phyloP scores from a whole-genome alignment of 192 early-diverging fungal genomes.

The Rhizophlyctis rosea region DNA sequence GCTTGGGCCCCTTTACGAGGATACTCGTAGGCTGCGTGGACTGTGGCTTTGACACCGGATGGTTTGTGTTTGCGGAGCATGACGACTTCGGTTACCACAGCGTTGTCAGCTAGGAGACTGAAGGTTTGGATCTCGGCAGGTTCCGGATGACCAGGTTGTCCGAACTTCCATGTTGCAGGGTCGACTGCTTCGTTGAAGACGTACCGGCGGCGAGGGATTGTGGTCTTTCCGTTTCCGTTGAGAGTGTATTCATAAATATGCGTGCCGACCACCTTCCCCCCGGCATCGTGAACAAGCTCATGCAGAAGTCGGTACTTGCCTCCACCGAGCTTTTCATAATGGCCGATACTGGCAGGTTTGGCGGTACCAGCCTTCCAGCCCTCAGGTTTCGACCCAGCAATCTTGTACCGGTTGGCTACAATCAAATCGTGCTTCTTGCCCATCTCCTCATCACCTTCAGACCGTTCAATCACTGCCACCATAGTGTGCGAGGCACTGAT shows the following conservation, averaged over 20 bases:
- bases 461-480: conserved; percentile 8
- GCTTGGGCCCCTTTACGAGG: not conserved
- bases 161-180: not conserved
- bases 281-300: conserved; percentile 27
- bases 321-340: not conserved
- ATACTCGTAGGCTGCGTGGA: conserved; percentile 17
- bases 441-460: not conserved
- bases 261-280: conserved; percentile 23
- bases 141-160: not conserved
- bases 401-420: conserved; percentile 9
- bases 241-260: conserved; percentile 30
- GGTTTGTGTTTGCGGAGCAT: conserved; percentile 6
- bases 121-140: conserved; percentile 22
- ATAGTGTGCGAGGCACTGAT: conserved; percentile 7
- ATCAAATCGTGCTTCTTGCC: conserved; percentile 2
- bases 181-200: conserved; percentile 13
- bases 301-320: conserved; percentile 12
- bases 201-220: conserved; percentile 25
- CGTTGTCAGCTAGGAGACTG: conserved; percentile 7
- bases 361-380: conserved; percentile 37
- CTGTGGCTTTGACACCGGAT: not conserved
- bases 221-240: not conserved
- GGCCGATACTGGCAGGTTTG: conserved; percentile 30
- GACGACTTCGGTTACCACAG: conserved; percentile 16
- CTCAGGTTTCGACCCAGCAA: conserved; percentile 23